Evolutionary conservation across 192 early-diverging fungal genomes (phyloP).

Genomic region (Anaeromyces robustus): DNA sequence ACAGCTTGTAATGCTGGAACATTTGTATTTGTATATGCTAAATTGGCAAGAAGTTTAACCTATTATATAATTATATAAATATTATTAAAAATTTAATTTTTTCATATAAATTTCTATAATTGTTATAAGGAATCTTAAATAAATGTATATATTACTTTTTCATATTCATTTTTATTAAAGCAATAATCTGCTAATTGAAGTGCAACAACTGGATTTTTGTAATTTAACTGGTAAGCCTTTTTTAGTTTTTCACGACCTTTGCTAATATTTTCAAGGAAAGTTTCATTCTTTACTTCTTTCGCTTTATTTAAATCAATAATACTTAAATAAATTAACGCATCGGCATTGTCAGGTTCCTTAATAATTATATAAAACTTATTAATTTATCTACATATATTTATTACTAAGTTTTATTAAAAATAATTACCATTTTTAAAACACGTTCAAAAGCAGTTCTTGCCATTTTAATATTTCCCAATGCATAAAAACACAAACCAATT

Average conservation of each 20-base stretch:
- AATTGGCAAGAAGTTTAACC: background rate
- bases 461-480: slow-evolving; percentile 44
- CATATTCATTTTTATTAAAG: background rate
- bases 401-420: background rate
- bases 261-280: background rate
- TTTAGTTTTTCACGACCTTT: background rate
- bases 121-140: no score
- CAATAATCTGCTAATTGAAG: background rate
- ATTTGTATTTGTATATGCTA: background rate
- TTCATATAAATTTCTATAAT: no score
- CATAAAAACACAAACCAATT: slow-evolving; percentile 75
- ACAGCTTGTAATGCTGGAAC: background rate
- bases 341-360: slow-evolving; percentile 45
- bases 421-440: slow-evolving; percentile 42
- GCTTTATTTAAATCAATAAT: slow-evolving; percentile 58
- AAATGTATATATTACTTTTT: background rate
- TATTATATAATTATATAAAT: no score
- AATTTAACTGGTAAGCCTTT: background rate
- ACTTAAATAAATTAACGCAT: slow-evolving; percentile 56
- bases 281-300: background rate
- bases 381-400: no score
- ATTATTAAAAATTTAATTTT: no score
- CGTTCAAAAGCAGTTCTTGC: slow-evolving; percentile 58
- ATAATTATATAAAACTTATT: no score
- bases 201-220: background rate